Evolutionary conservation across 1,284 basidiomycete genomes (phyloP).

Genomic region (Trametes polyzona): DNA sequence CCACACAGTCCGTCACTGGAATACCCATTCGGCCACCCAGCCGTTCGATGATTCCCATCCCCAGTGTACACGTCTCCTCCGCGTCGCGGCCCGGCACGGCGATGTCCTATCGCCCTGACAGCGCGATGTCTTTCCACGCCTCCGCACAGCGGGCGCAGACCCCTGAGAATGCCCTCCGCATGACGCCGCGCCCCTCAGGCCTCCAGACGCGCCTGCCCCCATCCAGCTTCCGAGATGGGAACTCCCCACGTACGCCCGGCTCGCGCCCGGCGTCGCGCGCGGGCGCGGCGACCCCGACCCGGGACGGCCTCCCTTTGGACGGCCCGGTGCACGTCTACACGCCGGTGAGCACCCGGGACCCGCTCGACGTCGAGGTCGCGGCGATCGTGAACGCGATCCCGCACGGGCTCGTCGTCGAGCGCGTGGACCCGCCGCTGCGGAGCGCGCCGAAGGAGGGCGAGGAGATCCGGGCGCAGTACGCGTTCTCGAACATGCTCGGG

Average conservation of each 20-base stretch:
- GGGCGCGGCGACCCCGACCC: constrained; percentile 60
- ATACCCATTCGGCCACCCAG: constrained; percentile 75
- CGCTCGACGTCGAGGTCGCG: constrained; percentile 82
- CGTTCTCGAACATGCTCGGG: constrained; percentile 71
- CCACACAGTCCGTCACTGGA: constrained; percentile 46
- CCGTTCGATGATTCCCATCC: constrained; percentile 80
- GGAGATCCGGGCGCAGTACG: constrained; percentile 83
- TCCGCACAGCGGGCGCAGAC: constrained; percentile 64
- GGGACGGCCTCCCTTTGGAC: constrained; percentile 43
- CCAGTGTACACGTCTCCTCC: constrained; percentile 68
- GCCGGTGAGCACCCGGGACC: constrained; percentile 73
- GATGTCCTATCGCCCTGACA: constrained; percentile 69
- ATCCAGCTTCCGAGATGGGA: constrained; percentile 72
- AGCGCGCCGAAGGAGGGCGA: constrained; percentile 70
- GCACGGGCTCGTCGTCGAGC: constrained; percentile 76
- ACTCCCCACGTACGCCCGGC: constrained; percentile 51
- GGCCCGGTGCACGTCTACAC: constrained; percentile 64
- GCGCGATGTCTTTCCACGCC: constrained; percentile 52
- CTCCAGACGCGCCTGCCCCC: constrained; percentile 55
- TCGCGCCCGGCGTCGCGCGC: constrained; percentile 70
- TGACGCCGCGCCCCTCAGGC: constrained; percentile 45
- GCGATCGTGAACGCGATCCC: constrained; percentile 74
- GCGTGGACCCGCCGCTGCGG: constrained; percentile 77
- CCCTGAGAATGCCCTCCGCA: constrained; percentile 61
- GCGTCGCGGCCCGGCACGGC: constrained; percentile 72